phyloP scores from a whole-genome alignment of 176 grass and related monocot species.

The Carex parvula region DNA sequence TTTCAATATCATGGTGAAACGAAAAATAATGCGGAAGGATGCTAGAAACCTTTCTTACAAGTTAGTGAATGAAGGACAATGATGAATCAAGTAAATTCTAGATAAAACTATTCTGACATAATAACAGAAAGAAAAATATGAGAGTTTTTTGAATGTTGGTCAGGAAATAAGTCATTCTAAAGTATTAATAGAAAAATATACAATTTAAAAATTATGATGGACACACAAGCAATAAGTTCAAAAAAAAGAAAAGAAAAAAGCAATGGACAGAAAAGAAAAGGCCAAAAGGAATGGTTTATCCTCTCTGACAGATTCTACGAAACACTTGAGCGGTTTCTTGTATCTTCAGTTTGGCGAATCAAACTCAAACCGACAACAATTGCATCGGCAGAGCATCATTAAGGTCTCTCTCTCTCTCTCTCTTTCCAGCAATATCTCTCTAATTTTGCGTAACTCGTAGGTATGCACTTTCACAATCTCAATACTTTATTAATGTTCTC shows the following conservation, averaged over 20 bases:
- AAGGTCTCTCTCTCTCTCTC: background rate
- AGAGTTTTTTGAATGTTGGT: background rate
- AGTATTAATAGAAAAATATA: background rate
- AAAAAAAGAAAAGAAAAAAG: too few relatives aligned
- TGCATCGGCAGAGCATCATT: too few relatives aligned
- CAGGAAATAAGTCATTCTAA: background rate
- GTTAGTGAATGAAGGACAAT: background rate
- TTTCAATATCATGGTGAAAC: too few relatives aligned
- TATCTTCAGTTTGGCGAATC: background rate
- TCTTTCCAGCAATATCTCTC: background rate
- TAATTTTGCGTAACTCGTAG: background rate
- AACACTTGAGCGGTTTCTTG: background rate
- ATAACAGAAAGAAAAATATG: background rate
- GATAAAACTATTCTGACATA: background rate
- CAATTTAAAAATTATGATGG: background rate
- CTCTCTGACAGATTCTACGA: background rate
- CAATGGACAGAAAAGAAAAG: background rate
- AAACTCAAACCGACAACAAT: background rate
- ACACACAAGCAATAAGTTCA: background rate
- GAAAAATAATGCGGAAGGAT: too few relatives aligned
- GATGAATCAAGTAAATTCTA: background rate
- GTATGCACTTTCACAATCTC: background rate
- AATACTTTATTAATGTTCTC: background rate
- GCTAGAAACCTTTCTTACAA: too few relatives aligned
- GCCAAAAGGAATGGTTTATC: background rate